Evolutionary conservation across 192 early-diverging fungal genomes (phyloP), one percentile per base, ranked within the genome.

Genomic region (Podila clonocystis): DNA sequence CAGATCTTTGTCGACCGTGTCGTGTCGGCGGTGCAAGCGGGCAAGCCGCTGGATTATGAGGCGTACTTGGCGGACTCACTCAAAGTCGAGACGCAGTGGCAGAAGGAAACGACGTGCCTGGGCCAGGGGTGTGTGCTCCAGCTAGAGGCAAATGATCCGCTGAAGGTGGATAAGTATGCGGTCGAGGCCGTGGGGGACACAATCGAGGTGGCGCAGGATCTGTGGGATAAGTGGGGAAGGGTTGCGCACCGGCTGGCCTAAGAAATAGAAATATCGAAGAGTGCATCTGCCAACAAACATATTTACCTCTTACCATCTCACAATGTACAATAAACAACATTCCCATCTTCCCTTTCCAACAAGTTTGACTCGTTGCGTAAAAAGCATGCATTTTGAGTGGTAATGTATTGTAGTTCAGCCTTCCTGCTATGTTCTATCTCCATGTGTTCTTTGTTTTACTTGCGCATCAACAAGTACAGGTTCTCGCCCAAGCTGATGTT

Each of bases 401-500:
- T 45, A 15, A 45, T 45, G 6, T 55, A n/a, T 26, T 55, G n/a
- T 7, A 22, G 1, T 26, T 55, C 2, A 19, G 20, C 9, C 8
- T 55, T 55, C 24, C 24, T 55, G 20, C 52, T 26, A 24, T 26
- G 6, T 24, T 24, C 0, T 9, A 55, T n/a, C 22, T 52, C n/a
- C 19, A 9, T 22, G 24, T 55, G 1, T 12, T 26, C 5, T 58
- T 57, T 36, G 9, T 58, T 19, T 45, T 88, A 91, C 83, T 89
- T 88, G 77, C 94, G 90, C 86, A 99, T 93, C 64, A 99, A 83
- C 73, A 98, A 84, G 74, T 98, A 99, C 49, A 98, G 68, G 72
- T 94, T 90, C 85, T 97, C 94, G 26, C 98, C 97, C 30, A 95
- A 91, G 63, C 87, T 88, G 69, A 99, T 85, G 80, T 91, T 91